Evolutionary conservation across 129 eudicot genomes (phyloP), one percentile per base, ranked within the genome.

Genomic region (Helichrysum umbraculigerum): DNA sequence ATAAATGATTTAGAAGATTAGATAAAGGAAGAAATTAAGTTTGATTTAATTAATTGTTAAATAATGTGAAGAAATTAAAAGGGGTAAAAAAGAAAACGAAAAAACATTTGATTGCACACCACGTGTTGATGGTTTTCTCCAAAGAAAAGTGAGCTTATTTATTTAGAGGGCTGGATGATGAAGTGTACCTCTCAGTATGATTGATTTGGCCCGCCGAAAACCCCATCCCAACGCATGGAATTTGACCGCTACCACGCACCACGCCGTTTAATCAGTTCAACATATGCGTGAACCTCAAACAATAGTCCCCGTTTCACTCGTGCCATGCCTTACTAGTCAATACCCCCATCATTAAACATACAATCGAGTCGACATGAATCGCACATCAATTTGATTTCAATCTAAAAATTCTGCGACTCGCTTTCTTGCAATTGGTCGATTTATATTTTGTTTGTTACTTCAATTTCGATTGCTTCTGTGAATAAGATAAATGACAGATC

Each of bases 151-250:
- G 77, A 61, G 19, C 21, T 51, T 3, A 63, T 71, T 1, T 32
- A 35, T 73, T 66, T 42, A 39, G 58, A 57, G 80, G 28, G 28
- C 28, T n/a, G 28, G 84, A 80, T 67, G 84, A 57, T 80, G 79
- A 80, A 80, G 70, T 59, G 79, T 80, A 74, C 58, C 74, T 80
- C 39, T 74, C 79, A 67, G 74, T 66, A 80, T 74, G 84, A 74
- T 80, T 80, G 75, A 80, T 80, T 74, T 52, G 57, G 75, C 5
- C 81, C 58, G 52, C 14, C 57, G 81, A 76, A 68, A 76, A 74
- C 58, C 57, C 80, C 84, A 80, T 75, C 75, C 66, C 79, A 80
- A 80, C 84, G 4, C 70, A 73, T 14, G 54, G n/a, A 47, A 14
- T 75, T 8, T 37, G 59, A 56, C 58, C 78, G 42, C 39, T 71